A percentile compares a stretch with the other conserved stretches of the same genome.
Evolutionary conservation across 768 basidiomycete species (phyloP).

Genomic region (Pulveroboletus sp.): DNA sequence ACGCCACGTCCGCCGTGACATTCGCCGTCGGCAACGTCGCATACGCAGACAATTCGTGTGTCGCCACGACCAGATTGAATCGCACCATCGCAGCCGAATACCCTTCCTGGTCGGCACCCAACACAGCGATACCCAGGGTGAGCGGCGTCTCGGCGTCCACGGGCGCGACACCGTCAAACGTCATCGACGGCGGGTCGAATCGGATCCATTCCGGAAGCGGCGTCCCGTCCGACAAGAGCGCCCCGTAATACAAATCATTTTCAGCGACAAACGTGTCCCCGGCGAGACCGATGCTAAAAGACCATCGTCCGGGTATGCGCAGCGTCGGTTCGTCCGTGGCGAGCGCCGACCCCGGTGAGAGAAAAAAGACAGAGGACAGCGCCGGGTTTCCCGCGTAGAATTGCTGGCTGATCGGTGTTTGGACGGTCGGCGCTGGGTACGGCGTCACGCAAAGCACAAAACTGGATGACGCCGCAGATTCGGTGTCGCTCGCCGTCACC

Average conservation of each 20-base stretch:
- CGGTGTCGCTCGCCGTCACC: conserved; percentile 58
- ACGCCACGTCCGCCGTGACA: conserved; percentile 54
- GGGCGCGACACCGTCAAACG: conserved; percentile 80
- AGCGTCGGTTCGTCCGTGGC: conserved; percentile 50
- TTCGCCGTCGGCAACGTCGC: conserved; percentile 64
- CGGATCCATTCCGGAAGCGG: conserved; percentile 71
- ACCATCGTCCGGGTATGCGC: conserved; percentile 79
- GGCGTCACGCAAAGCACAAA: conserved; percentile 59
- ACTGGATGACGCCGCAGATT: conserved; percentile 48
- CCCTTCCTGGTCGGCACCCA: conserved; percentile 71
- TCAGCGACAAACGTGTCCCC: conserved; percentile 55
- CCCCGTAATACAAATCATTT: conserved; percentile 58
- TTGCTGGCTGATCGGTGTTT: conserved; percentile 54
- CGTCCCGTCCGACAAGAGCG: conserved; percentile 63
- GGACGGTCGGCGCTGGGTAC: conserved; percentile 50
- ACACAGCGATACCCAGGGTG: conserved; percentile 52
- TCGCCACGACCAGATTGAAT: conserved; percentile 67
- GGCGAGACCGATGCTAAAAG: conserved; percentile 85
- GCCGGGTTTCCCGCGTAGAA: conserved; percentile 59
- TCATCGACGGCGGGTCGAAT: conserved; percentile 66
- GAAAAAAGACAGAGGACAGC: conserved; percentile 73
- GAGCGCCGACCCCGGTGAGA: conserved; percentile 60
- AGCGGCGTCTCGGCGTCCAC: conserved; percentile 38
- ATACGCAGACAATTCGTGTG: conserved; percentile 60
- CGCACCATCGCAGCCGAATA: conserved; percentile 57